phyloP scores from a whole-genome alignment of 768 basidiomycete genomes.

The Cubamyces sp. region DNA sequence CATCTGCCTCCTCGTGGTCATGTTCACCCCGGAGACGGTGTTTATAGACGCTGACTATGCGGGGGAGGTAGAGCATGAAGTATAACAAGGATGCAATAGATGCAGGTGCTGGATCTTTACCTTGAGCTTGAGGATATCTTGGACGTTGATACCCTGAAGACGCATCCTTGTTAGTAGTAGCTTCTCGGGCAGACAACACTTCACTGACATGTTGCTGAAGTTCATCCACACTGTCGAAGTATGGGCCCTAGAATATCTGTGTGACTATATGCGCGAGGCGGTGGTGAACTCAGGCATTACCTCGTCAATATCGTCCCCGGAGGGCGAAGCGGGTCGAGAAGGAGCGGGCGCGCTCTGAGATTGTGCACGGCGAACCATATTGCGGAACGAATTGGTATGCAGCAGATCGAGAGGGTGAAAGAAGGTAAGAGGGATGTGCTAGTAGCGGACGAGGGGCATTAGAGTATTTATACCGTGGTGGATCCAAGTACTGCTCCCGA shows the following conservation, averaged over 20 bases:
- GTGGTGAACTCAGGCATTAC: slow-evolving; percentile 29
- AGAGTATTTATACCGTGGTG: too few relatives aligned
- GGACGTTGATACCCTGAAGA: slow-evolving; percentile 86
- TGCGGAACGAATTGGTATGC: background rate
- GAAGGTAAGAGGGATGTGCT: background rate
- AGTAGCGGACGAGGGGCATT: background rate
- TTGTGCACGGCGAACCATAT: slow-evolving; percentile 49
- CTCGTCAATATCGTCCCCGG: slow-evolving; percentile 48
- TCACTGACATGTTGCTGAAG: slow-evolving; percentile 74
- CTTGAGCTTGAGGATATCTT: slow-evolving; percentile 95
- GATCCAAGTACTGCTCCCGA: too few relatives aligned
- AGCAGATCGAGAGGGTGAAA: background rate
- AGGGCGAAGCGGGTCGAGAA: slow-evolving; percentile 55
- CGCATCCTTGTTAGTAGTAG: background rate
- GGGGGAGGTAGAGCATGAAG: slow-evolving; percentile 6
- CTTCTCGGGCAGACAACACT: background rate
- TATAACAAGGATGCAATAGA: slow-evolving; percentile 3
- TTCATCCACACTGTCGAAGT: slow-evolving; percentile 82
- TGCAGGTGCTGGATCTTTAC: slow-evolving; percentile 40
- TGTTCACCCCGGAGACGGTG: slow-evolving; percentile 85
- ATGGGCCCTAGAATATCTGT: slow-evolving; percentile 47
- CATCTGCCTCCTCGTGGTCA: slow-evolving; percentile 89
- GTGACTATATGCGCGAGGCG: slow-evolving; percentile 2
- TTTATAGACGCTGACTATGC: slow-evolving; percentile 76
- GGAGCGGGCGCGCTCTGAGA: slow-evolving; percentile 48